These are phyloP conservation scores for Kodamaea suecica DNA, from an alignment of 1,139 yeast genomes.

Conservation along the genomic window DNA sequence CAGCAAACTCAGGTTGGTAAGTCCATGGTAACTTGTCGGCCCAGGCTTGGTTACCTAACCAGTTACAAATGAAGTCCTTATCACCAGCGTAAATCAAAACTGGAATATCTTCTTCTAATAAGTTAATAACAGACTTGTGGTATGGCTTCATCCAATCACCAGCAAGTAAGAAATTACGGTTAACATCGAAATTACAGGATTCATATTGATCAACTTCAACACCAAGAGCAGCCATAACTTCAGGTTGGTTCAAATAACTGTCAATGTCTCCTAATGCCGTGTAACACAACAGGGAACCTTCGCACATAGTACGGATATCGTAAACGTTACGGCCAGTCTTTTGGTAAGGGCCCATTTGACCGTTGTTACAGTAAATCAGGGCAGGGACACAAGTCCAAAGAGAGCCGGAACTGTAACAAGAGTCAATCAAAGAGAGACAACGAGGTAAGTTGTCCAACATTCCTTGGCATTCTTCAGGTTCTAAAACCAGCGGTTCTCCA, in stretches of 20 bases:
- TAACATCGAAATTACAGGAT: conserved; percentile 82
- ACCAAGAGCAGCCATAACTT: conserved; percentile 78
- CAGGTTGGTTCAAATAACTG: conserved; percentile 62
- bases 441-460: conserved; percentile 76
- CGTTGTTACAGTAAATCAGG: conserved; percentile 83
- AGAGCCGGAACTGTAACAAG: conserved; percentile 76
- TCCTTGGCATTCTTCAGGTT: conserved; percentile 73
- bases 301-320: conserved; percentile 87
- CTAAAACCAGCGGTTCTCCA: conserved; percentile 78
- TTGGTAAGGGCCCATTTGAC: conserved; percentile 82
- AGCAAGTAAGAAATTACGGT: conserved; percentile 77
- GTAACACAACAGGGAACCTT: conserved; percentile 70
- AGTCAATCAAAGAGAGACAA: conserved; percentile 73
- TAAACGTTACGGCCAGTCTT: conserved; percentile 90
- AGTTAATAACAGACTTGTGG: conserved; percentile 59
- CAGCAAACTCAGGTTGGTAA: conserved; percentile 50
- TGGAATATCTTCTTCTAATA: conserved; percentile 59
- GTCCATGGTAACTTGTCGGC: conserved; percentile 66
- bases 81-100: conserved; percentile 82
- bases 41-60: conserved; percentile 90
- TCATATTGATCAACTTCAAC: conserved; percentile 84
- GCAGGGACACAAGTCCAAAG: conserved; percentile 95
- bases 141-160: conserved; percentile 94
- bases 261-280: conserved; percentile 63
- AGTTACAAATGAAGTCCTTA: conserved; percentile 81